These are phyloP conservation scores for Brassica cretica DNA, from an alignment of 345 rosid genomes.

Conservation along the genomic window DNA sequence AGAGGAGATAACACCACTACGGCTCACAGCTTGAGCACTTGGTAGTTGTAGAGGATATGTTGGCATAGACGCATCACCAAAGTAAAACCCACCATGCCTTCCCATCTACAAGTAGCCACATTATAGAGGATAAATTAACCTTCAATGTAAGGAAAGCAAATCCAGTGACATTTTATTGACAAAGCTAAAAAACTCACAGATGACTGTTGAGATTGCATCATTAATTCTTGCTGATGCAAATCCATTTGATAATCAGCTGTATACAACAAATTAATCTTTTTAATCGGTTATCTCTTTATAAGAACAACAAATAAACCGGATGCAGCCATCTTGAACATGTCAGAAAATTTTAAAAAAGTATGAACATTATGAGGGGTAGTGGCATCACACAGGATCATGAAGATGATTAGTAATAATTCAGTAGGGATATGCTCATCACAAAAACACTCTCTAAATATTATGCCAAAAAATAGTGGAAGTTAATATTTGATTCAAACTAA, in stretches of 20 bases:
- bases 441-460: constrained; percentile 10
- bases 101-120: constrained; percentile 65
- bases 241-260: constrained; percentile 87
- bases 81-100: constrained; percentile 78
- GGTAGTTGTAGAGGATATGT: constrained; percentile 74
- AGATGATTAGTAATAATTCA: neutral
- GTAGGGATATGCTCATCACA: neutral
- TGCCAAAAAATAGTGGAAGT: neutral
- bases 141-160: constrained; percentile 2
- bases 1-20: constrained; percentile 60
- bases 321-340: constrained; percentile 2
- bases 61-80: constrained; percentile 68
- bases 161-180: constrained; percentile 11
- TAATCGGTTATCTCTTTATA: neutral
- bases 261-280: constrained; percentile 36
- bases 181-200: constrained; percentile 55
- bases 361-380: neutral
- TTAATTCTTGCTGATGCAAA: constrained; percentile 87
- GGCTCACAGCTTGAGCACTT: constrained; percentile 70
- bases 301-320: constrained; percentile 13
- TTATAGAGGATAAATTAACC: constrained; percentile 2
- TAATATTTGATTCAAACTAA: constrained; percentile 1
- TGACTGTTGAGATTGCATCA: constrained; percentile 97
- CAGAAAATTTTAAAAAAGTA: neutral
- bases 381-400: constrained; percentile 7